Evolutionary conservation across 768 basidiomycete genomes (phyloP), one percentile per base, ranked within the genome.

Genomic region (Gelatoporia subvermispora): DNA sequence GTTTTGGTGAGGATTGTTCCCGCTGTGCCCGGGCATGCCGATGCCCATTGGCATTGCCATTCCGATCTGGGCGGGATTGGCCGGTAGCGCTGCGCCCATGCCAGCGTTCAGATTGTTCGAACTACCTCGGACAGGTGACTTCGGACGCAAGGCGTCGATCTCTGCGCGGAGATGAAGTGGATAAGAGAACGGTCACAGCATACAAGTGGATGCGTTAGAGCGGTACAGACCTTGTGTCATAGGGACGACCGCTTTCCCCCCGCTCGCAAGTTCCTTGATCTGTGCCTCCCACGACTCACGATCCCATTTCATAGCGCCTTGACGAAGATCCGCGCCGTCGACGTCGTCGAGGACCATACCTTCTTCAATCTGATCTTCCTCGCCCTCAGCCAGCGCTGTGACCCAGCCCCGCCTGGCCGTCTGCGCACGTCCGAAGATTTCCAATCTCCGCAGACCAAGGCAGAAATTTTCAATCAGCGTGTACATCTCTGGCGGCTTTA

Each of bases 401-500:
- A 96, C 84, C 96, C 96, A 99, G 5, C 95, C 95, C 10, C 83
- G 79, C 0, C 94, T 81, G 5, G 90, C 69, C 0, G 83, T 78
- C 0, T 78, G 74, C 0, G 72, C 71, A 2, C 81, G 79, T 0
- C 89, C 92, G 55, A 93, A 97, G 11, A 99, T 69, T 62, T 98
- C 93, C 13, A 99, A 80, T 2, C 96, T 81, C 15, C 95, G 84
- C 0, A 87, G 78, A 4, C 94, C 96, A 43, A 96, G 84, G 62
- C 94, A 98, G 65, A 99, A 98, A 65, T 95, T 97, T 68, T 99
- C 96, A 62, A 98, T 88, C 36, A 99, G 78, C 4, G 86, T 85
- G 69, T 97, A 94, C 74, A 93, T 88, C 65, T 98, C 95, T 16
- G 94, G 93, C 1, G 96, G 96, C 68, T 92, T 92, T 38, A 82